Evolutionary conservation across 2,329 filamentous ascomycete genomes (phyloP).

Genomic region (Penicillium olsonii): DNA sequence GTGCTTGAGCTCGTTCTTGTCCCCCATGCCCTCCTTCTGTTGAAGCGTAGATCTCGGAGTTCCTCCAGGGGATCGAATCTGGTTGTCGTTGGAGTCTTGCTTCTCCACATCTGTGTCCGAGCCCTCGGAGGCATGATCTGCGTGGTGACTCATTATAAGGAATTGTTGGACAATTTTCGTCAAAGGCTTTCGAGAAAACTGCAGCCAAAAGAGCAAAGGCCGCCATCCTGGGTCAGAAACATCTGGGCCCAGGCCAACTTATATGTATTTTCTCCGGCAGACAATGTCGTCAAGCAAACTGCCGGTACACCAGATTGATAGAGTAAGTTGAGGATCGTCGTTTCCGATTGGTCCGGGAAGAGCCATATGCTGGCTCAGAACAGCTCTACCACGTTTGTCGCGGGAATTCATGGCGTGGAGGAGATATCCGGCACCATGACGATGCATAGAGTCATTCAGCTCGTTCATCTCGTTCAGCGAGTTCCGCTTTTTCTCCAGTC

Average conservation of each 20-base stretch:
- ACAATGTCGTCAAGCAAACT: background rate
- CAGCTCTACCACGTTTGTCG: constrained; percentile 15
- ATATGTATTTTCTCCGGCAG: constrained; percentile 1
- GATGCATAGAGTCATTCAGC: constrained; percentile 17
- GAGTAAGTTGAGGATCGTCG: background rate
- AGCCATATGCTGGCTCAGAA: constrained; percentile 7
- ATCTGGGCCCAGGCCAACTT: background rate
- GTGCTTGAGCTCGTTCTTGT: constrained; percentile 47
- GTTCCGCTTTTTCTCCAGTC: constrained; percentile 4
- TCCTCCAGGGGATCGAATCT: constrained; percentile 15
- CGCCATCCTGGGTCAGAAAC: background rate
- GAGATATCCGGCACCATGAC: constrained; percentile 27
- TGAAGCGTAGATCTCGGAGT: constrained; percentile 9
- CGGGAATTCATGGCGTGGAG: constrained; percentile 22
- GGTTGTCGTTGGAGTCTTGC: constrained; percentile 14
- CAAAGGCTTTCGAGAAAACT: constrained; percentile 1
- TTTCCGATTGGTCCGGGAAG: constrained; percentile 23
- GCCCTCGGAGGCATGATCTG: constrained; percentile 3
- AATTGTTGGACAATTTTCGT: background rate
- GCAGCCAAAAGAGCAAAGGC: background rate
- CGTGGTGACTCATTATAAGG: constrained; percentile 14
- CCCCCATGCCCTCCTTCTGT: constrained; percentile 13
- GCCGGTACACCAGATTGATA: background rate
- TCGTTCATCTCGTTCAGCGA: constrained; percentile 16
- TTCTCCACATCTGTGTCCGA: constrained; percentile 22